phyloP scores from a whole-genome alignment of 352 stramenopile genomes.

The Phytophthora megakarya region DNA sequence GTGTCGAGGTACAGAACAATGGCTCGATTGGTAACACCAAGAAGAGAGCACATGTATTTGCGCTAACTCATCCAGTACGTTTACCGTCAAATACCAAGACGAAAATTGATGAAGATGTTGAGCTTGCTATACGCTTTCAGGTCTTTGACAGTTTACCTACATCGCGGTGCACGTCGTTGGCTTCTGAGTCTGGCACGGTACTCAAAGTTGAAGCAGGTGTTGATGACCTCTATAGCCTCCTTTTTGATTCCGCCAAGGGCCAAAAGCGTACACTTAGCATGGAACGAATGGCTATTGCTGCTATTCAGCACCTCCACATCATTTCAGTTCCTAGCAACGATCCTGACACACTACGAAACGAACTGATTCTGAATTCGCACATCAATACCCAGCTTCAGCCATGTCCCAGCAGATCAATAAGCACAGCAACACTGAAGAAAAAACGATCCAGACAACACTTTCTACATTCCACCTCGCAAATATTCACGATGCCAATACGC shows the following conservation, averaged over 20 bases:
- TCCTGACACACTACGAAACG: slow-evolving; percentile 18
- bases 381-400: slow-evolving; percentile 38
- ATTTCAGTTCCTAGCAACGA: slow-evolving; percentile 39
- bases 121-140: slow-evolving; percentile 41
- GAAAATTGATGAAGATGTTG: background rate
- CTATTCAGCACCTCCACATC: slow-evolving; percentile 47
- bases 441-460: slow-evolving; percentile 32
- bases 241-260: slow-evolving; percentile 15
- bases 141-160: slow-evolving; percentile 23
- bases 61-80: slow-evolving; percentile 27
- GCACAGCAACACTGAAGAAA: slow-evolving; percentile 24
- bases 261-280: slow-evolving; percentile 32
- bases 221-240: slow-evolving; percentile 36
- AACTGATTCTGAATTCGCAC: slow-evolving; percentile 46
- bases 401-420: slow-evolving; percentile 12
- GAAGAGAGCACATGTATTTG: slow-evolving; percentile 43
- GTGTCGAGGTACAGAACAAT: background rate
- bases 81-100: background rate
- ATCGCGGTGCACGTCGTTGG: slow-evolving; percentile 5
- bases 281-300: slow-evolving; percentile 39
- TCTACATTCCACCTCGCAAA: slow-evolving; percentile 15
- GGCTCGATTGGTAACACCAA: slow-evolving; percentile 16
- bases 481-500: slow-evolving; percentile 11
- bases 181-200: background rate
- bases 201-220: slow-evolving; percentile 37